phyloP scores from a whole-genome alignment of 306 rosid species.

The Mucuna pruriens region DNA sequence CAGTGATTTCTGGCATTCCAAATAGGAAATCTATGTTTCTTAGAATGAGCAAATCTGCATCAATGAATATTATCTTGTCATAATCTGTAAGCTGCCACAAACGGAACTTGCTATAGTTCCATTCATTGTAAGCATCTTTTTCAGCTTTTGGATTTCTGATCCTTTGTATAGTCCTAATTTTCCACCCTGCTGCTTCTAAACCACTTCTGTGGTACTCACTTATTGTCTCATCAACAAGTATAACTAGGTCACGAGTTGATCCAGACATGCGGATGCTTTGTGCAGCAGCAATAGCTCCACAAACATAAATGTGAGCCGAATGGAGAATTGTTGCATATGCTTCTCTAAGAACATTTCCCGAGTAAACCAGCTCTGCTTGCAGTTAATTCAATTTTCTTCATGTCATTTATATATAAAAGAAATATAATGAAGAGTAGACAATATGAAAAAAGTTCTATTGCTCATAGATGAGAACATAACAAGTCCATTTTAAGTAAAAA shows the following conservation, averaged over 20 bases:
- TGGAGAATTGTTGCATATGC: conserved; percentile 12
- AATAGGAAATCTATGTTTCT: conserved; percentile 23
- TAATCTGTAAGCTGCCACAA: conserved; percentile 23
- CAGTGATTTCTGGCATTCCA: conserved; percentile 6
- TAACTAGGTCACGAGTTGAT: conserved; percentile 17
- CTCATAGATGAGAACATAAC: neutral
- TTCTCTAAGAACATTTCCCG: conserved; percentile 1
- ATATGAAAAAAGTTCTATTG: neutral
- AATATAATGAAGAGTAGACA: neutral
- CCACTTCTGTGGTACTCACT: conserved; percentile 8
- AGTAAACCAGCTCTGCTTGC: neutral
- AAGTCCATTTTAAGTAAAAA: neutral
- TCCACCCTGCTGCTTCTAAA: conserved; percentile 27
- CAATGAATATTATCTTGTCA: conserved; percentile 16
- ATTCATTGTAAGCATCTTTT: conserved; percentile 23
- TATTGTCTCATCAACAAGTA: conserved; percentile 18
- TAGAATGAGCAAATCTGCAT: conserved; percentile 18
- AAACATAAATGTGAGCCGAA: neutral
- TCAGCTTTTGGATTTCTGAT: neutral
- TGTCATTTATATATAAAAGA: neutral
- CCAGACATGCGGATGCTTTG: conserved; percentile 16
- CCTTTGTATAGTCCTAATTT: neutral
- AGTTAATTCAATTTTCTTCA: neutral
- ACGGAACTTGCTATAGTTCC: conserved; percentile 19
- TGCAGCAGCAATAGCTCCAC: conserved; percentile 17